Evolutionary conservation across 2,329 filamentous ascomycete genomes (phyloP), one percentile per base, ranked within the genome.

Genomic region (Westerdykella ornata): DNA sequence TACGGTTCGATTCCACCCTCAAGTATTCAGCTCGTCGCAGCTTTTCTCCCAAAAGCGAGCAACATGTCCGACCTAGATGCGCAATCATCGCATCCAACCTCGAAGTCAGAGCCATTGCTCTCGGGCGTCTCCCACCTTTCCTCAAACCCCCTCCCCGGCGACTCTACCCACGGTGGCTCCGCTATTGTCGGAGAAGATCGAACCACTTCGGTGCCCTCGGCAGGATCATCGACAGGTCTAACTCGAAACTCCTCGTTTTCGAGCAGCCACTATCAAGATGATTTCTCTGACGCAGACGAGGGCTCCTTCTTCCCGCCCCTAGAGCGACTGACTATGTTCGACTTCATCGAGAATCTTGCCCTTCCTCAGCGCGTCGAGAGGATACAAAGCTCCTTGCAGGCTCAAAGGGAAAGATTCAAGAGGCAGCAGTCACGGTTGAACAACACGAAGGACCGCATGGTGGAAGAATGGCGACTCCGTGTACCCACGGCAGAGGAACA

Each of bases 281-380:
- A 70, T 30, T 60, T 90, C 61, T 92, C 86, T 78, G 88, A 94
- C 48, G 56, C 85, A 77, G 88, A 95, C 46, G 57, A 64, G 29
- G 53, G 52, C 20, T 51, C 61, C 45, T 63, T 65, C 16, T 85
- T 94, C 47, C 87, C 89, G 8, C 89, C 90, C 1, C 73, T 96
- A 17, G 92, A 98, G 64, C 85, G 88, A 38, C 73, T 98, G 40
- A 89, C 85, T 30, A 80, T 97, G 43, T 88, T 98, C 56, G 92
- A 98, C 61, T 76, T 98, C 37, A 78, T 98, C 51, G 90, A 96
- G 68, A 97, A 96, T 63, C 68, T 98, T 49, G 86, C 89, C 5
- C 73, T 98, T 22, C 84, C 88, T 1, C 85, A 94, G 58, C 85
- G 90, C 54, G 76, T 98, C 15, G 92, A 97, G 68, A 92, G 85